phyloP scores from a whole-genome alignment of 179 eudicot genomes.

The Actinidia polygama region DNA sequence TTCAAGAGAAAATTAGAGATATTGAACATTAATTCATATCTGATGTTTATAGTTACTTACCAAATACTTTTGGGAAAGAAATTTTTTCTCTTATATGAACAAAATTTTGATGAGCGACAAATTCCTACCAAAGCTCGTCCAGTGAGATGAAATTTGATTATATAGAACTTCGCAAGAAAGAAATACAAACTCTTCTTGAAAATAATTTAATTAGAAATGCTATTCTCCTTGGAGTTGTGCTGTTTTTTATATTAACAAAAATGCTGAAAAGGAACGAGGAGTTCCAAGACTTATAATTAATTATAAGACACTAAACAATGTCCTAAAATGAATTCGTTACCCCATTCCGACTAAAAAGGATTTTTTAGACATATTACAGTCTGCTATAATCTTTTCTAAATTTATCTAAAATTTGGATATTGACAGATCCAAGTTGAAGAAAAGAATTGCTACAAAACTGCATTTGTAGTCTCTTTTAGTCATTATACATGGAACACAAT shows the following conservation, averaged over 20 bases:
- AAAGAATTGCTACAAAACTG: neutral
- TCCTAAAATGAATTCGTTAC: neutral
- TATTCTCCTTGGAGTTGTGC: neutral
- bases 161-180: no score
- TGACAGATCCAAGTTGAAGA: neutral
- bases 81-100: no score
- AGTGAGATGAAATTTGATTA: no score
- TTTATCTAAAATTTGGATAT: neutral
- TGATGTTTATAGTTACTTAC: no score
- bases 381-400: neutral
- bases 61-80: no score
- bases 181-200: no score
- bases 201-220: neutral
- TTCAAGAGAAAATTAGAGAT: no score
- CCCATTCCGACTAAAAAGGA: neutral
- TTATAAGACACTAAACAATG: neutral
- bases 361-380: neutral
- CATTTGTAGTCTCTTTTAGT: neutral
- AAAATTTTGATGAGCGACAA: no score
- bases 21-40: no score
- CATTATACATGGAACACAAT: neutral
- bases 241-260: neutral
- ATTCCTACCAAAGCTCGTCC: no score
- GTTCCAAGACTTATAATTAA: neutral
- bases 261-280: neutral